phyloP scores from a whole-genome alignment of 257 asterid genomes.

The Cynanchum wilfordii region DNA sequence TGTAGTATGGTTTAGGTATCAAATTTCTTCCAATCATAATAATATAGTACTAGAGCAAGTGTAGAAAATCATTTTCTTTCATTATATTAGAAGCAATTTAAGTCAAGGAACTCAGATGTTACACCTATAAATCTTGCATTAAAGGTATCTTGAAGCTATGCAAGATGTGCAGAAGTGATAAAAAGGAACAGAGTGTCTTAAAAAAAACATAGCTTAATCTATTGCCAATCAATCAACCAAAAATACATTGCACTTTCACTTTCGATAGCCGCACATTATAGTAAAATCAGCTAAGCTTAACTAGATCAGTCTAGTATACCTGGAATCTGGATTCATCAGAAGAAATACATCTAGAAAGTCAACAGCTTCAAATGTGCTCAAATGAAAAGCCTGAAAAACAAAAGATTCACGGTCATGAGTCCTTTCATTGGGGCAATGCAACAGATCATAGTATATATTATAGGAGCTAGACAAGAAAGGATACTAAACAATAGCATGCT shows the following conservation, averaged over 20 bases:
- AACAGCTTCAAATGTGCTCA: conserved; percentile 77
- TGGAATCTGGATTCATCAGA: conserved; percentile 79
- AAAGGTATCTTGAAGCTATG: background rate
- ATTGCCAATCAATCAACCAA: background rate
- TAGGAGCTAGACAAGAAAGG: background rate
- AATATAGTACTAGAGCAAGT: background rate
- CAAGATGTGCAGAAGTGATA: background rate
- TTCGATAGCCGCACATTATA: background rate
- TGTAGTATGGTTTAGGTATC: background rate
- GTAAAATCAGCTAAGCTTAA: background rate
- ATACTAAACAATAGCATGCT: background rate
- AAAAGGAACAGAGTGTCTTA: background rate
- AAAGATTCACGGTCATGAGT: conserved; percentile 14
- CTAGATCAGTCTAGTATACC: conserved; percentile 33
- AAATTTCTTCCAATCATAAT: background rate
- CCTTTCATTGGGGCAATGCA: conserved; percentile 1
- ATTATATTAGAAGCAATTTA: background rate
- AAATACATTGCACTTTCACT: background rate
- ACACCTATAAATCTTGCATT: background rate
- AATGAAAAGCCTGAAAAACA: conserved; percentile 53
- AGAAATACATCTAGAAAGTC: conserved; percentile 73
- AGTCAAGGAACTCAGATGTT: background rate
- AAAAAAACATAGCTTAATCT: background rate
- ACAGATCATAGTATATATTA: background rate
- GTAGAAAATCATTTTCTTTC: background rate